Conservation (phyloP, 1,139 yeast species). For the Geotrichum cucujoidarum region DNA sequence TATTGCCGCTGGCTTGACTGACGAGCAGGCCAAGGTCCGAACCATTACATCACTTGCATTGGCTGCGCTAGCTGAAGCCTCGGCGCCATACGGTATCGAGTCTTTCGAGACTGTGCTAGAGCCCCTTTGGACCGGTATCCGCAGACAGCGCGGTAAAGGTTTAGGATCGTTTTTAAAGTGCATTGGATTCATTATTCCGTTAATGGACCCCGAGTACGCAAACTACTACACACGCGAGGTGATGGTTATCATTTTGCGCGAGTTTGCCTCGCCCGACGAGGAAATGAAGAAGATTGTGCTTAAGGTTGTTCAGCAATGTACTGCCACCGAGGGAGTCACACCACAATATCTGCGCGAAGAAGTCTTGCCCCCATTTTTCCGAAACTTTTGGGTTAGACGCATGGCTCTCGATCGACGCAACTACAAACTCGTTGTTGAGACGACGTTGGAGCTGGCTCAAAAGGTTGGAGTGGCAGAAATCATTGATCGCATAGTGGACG, state of each 20-base stretch:
- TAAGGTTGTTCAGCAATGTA: conserved; percentile 54
- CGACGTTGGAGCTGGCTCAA: conserved; percentile 63
- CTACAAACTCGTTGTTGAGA: conserved; percentile 60
- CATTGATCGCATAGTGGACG: conserved; percentile 52
- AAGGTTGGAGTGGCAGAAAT: conserved; percentile 63
- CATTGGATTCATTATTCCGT: conserved; percentile 73
- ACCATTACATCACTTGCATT: conserved; percentile 67
- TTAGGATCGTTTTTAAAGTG: conserved; percentile 75
- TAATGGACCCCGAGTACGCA: conserved; percentile 82
- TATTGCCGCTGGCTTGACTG: conserved; percentile 56
- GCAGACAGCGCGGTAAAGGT: conserved; percentile 70
- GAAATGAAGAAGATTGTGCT: conserved; percentile 80
- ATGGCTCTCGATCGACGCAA: conserved; percentile 48
- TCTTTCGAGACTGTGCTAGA: conserved; percentile 70
- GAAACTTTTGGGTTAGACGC: conserved; percentile 63
- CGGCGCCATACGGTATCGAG: conserved; percentile 87
- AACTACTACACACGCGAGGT: conserved; percentile 73
- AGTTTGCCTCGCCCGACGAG: conserved; percentile 78
- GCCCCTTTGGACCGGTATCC: conserved; percentile 76
- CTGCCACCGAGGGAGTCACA: conserved; percentile 50
- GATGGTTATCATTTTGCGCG: conserved; percentile 60
- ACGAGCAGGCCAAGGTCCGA: conserved; percentile 65
- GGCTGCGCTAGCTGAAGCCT: conserved; percentile 76
- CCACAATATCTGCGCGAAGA: conserved; percentile 45
- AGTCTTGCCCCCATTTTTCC: conserved; percentile 60